phyloP scores from a whole-genome alignment of 1,284 basidiomycete species.

The Ceratorhiza oryzae-sativae region DNA sequence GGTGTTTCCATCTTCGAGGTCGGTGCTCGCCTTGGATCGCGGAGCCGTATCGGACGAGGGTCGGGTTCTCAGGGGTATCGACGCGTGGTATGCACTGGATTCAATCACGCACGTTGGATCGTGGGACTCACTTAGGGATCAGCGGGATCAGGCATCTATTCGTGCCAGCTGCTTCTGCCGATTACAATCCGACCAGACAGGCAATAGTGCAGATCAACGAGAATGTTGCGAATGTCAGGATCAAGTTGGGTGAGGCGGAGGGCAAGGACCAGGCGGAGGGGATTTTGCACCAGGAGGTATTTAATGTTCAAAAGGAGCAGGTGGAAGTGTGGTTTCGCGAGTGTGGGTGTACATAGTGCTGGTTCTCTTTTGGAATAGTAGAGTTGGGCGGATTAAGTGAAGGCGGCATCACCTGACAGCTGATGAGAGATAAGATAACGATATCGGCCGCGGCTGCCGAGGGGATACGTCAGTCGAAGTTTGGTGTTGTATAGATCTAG shows the following conservation, averaged over 20 bases:
- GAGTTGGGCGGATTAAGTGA: background rate
- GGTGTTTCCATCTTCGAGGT: background rate
- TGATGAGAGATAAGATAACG: slow-evolving; percentile 33
- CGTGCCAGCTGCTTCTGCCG: background rate
- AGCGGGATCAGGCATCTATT: slow-evolving; percentile 11
- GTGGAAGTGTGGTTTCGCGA: slow-evolving; percentile 5
- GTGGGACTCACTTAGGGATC: background rate
- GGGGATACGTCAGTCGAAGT: slow-evolving; percentile 10
- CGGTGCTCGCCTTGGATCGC: background rate
- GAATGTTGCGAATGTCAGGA: background rate
- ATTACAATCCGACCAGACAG: slow-evolving; percentile 18
- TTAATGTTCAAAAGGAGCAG: slow-evolving; percentile 4
- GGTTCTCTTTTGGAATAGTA: background rate
- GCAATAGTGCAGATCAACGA: background rate
- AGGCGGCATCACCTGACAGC: slow-evolving; percentile 1
- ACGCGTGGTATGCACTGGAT: background rate
- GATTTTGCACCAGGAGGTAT: slow-evolving; percentile 11
- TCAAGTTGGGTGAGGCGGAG: background rate
- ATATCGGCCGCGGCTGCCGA: slow-evolving; percentile 28
- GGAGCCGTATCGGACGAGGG: background rate
- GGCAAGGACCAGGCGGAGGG: background rate
- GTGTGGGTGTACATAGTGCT: slow-evolving; percentile 3
- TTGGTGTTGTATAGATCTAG: slow-evolving; percentile 13
- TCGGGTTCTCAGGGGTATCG: background rate
- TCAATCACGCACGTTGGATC: background rate